Percentiles rank a stretch among this genome's conserved stretches.
Conservation (phyloP, 1,284 basidiomycete species). For the Trametes pubescens region DNA sequence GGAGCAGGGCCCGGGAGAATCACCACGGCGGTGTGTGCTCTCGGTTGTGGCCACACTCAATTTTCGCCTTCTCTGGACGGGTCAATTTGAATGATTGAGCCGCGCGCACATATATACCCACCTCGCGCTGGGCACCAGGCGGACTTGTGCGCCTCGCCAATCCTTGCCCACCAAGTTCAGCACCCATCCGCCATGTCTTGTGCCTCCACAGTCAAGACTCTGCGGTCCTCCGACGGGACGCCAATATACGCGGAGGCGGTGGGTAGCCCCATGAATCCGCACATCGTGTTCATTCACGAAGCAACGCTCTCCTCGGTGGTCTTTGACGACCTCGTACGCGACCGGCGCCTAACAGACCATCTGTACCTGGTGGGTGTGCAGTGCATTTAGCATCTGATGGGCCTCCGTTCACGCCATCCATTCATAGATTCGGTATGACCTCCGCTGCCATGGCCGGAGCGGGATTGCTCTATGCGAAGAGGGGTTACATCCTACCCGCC, state of each 20-base stretch:
- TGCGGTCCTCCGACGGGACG: slow-evolving; percentile 36
- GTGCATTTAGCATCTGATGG: slow-evolving; percentile 6
- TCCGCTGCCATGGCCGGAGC: slow-evolving; percentile 44
- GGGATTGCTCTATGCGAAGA: slow-evolving; percentile 32
- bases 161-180: not conserved
- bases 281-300: slow-evolving; percentile 51
- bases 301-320: slow-evolving; percentile 42
- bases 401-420: not conserved
- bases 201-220: slow-evolving; percentile 22
- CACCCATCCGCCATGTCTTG: slow-evolving; percentile 12
- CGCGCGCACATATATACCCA: slow-evolving; percentile 22
- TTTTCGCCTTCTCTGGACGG: slow-evolving; percentile 16
- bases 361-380: slow-evolving; percentile 44
- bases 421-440: slow-evolving; percentile 43
- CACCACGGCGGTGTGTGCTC: slow-evolving; percentile 24
- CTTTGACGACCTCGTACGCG: slow-evolving; percentile 46
- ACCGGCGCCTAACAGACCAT: slow-evolving; percentile 40
- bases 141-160: slow-evolving; percentile 1
- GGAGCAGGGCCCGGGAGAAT: slow-evolving; percentile 10
- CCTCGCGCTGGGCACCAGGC: not conserved
- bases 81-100: slow-evolving; percentile 30
- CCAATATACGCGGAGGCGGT: slow-evolving; percentile 45
- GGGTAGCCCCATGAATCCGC: slow-evolving; percentile 47
- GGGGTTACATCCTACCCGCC: slow-evolving; percentile 32
- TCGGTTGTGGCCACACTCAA: slow-evolving; percentile 22